Base-by-base conservation (phyloP, 345 rosid genomes). In the Salix brachista region DNA sequence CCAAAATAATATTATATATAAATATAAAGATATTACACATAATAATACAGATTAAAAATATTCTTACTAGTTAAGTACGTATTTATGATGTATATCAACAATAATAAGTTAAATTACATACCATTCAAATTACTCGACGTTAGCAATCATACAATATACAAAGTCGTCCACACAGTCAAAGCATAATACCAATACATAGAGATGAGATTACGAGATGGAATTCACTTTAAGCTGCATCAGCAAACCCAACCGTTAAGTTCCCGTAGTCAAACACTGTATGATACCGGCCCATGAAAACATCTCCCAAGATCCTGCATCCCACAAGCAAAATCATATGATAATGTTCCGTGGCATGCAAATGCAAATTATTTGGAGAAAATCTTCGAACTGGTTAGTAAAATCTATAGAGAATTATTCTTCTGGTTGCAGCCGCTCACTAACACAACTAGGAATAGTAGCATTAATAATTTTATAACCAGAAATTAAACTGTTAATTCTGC, bases 231-330 rank as follows among this genome's bases (percentile, higher is more conserved):
- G 82, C 82, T 25, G 85, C 82, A 34, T 75, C 75, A 9, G 85
- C 85, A 71, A 82, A 82, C 72, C 85, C 85, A 30, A 82, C 74
- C 14, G 39, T n/a, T 69, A 71, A 4, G 72, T 82, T 82, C 8
- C 56, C 85, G 28, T 71, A 82, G 72, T 82, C 82, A 14, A 82
- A 82, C 72, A 76, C 85, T 4, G 85, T 82, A 69, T 82, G 82
- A 69, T 82, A 82, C 4, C 41, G 69, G 6, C 85, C 85, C 85
- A 82, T 82, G 80, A 82, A 82, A 68, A 75, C 67, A 72, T 82
- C 85, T 72, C 85, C 85, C 69, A 82, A 16, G 50, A 82, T 76
- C 85, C 82, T 79, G 80, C 75, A 79, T 17, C 36, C 44, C 72
- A 72, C 23, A 42, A 68, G 30, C 58, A 67, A 26, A 6, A 21